Conservation (phyloP, 768 basidiomycete species). For the Leccinum rimulosum region DNA sequence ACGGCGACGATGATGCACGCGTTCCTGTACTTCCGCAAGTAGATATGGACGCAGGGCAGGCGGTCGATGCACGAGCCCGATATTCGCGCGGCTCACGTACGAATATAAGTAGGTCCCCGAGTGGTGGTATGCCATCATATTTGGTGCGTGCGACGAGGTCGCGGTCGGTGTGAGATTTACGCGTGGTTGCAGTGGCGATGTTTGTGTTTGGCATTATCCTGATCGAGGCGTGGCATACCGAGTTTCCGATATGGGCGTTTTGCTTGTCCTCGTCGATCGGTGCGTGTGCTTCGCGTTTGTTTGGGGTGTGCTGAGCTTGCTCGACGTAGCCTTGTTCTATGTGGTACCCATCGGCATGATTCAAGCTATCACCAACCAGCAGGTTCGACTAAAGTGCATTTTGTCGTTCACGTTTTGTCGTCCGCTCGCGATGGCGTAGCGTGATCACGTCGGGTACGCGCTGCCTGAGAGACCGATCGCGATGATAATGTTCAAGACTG, state of each 20-base stretch:
- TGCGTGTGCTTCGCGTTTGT: conserved; percentile 13
- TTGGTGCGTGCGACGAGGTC: conserved; percentile 17
- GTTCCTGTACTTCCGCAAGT: conserved; percentile 73
- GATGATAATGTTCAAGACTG: conserved; percentile 82
- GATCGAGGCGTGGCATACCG: conserved; percentile 61
- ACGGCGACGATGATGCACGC: conserved; percentile 75
- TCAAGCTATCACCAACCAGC: conserved; percentile 77
- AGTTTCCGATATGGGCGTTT: conserved; percentile 43
- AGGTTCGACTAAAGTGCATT: conserved; percentile 52
- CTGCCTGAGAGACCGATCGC: conserved; percentile 67
- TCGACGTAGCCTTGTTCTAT: conserved; percentile 48
- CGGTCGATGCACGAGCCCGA: conserved; percentile 75
- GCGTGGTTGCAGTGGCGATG: conserved; percentile 36
- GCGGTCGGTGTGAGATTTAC: background rate
- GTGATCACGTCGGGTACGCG: conserved; percentile 65
- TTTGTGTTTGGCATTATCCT: conserved; percentile 58
- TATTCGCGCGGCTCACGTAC: conserved; percentile 55
- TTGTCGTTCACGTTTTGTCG: background rate
- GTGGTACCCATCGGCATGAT: conserved; percentile 76
- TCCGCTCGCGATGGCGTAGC: conserved; percentile 13
- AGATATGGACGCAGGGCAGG: conserved; percentile 70
- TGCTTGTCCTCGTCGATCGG: conserved; percentile 31
- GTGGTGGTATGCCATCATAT: conserved; percentile 50
- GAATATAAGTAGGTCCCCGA: conserved; percentile 57
- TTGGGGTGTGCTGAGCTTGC: background rate